Base-by-base conservation (phyloP, 805 yeast genomes). In the Zygotorulaspora chibaensis region DNA sequence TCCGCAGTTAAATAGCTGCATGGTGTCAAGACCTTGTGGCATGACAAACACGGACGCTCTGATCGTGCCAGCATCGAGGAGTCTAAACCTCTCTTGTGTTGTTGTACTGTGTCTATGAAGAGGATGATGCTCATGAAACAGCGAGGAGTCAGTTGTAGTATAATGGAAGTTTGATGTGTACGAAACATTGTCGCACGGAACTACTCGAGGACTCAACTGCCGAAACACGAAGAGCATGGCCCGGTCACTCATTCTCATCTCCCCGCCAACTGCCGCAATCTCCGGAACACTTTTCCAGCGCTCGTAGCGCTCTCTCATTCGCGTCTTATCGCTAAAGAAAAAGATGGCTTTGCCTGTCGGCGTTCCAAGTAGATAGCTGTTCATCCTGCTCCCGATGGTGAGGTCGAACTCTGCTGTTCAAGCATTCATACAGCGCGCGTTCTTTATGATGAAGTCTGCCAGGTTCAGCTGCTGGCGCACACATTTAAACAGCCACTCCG, bases 181-280 rank as follows among this genome's bases (percentile, higher is more conserved):
- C 27, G 26, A 36, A 36, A 17, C 39, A 36, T 25, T 36, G 39
- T 3, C 38, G 38, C 27, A 35, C 38, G 2, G 38, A 13, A 11
- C 38, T 35, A 3, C 12, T 18, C 3, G 26, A 17, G 6, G 38
- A 35, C 38, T 35, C 38, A 35, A 35, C 38, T 35, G 38, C 27
- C 38, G 25, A 16, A 35, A 35, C 27, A 35, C 27, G 12, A 8
- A 12, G 8, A 35, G 25, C 38, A 17, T 35, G 25, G 38, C 38
- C 12, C 38, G 38, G 27, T 35, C 38, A 27, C n/a, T n/a, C n/a
- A n/a, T n/a, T n/a, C 17, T 35, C 38, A 35, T 35, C 12, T 35
- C 38, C 3, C 26, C 27, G 4, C 20, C 38, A 12, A 17, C 38
- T 2, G 27, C 38, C 8, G 26, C 38, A 8, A 7, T 11, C 27